phyloP scores from a whole-genome alignment of 345 rosid species.

The Raphanus sativus region DNA sequence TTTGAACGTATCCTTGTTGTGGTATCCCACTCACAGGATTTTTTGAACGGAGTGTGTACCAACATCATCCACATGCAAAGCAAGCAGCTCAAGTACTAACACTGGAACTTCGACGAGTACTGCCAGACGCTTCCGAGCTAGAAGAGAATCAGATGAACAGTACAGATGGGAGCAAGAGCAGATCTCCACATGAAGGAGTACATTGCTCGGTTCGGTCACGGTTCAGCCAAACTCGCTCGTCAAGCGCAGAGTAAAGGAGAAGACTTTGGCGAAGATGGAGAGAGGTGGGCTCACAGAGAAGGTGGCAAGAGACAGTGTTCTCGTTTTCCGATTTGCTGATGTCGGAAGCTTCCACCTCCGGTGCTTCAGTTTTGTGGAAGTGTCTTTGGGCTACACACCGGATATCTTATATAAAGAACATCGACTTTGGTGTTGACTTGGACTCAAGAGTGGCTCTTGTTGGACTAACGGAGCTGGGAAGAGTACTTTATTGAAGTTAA shows the following conservation, averaged over 20 bases:
- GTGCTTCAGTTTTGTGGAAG: conserved; percentile 39
- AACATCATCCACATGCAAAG: conserved; percentile 98
- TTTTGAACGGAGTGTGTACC: conserved; percentile 94
- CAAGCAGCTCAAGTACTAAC: conserved; percentile 72
- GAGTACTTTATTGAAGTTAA: conserved; percentile 92
- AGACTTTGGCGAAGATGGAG: conserved; percentile 98
- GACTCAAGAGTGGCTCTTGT: background rate
- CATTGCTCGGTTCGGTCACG: conserved; percentile 98
- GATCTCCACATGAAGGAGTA: conserved; percentile 94
- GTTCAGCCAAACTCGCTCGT: conserved; percentile 97
- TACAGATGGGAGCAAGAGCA: conserved; percentile 99
- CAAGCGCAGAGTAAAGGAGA: conserved; percentile 99
- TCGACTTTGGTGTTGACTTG: background rate
- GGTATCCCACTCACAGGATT: conserved; percentile 96
- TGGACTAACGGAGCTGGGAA: conserved; percentile 47
- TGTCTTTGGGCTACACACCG: background rate
- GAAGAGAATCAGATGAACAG: conserved; percentile 99
- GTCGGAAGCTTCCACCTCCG: conserved; percentile 98
- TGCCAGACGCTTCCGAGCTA: conserved; percentile 85
- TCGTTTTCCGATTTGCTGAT: conserved; percentile 84
- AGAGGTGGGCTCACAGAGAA: conserved; percentile 94
- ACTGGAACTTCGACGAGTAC: conserved; percentile 96
- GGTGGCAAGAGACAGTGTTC: conserved; percentile 72
- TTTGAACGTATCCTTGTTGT: conserved; percentile 94
- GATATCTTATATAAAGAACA: background rate